Evolutionary conservation across 192 early-diverging fungal genomes (phyloP).

Genomic region (Coemansia asiatica): DNA sequence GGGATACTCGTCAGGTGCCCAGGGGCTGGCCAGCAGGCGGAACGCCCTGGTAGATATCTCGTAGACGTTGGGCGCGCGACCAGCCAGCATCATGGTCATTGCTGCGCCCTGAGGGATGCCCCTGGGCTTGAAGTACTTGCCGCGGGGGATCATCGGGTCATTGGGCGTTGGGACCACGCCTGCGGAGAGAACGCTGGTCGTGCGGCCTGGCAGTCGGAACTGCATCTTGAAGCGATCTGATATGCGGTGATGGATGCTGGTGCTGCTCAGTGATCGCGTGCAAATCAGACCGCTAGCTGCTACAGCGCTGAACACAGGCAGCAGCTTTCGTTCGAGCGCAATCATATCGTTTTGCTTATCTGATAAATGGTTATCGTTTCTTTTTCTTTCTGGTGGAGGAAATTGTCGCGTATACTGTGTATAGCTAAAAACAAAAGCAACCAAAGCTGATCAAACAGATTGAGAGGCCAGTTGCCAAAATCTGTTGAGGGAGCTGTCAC

Average conservation of each 20-base stretch:
- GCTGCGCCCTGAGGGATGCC: slow-evolving; percentile 14
- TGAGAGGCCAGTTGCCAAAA: too few relatives aligned
- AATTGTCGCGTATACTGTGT: too few relatives aligned
- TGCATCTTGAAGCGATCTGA: slow-evolving; percentile 44
- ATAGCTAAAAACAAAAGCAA: too few relatives aligned
- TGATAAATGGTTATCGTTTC: too few relatives aligned
- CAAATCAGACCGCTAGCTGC: background rate
- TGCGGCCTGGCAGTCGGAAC: slow-evolving; percentile 36
- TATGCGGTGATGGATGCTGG: background rate
- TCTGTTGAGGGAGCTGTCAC: background rate
- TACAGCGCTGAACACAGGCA: background rate
- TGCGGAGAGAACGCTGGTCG: slow-evolving; percentile 26
- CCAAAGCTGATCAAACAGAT: background rate
- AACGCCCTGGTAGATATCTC: slow-evolving; percentile 9
- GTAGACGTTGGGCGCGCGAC: background rate
- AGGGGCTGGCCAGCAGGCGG: slow-evolving; percentile 29
- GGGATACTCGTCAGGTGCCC: slow-evolving; percentile 39
- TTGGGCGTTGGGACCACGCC: slow-evolving; percentile 39
- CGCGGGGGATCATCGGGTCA: slow-evolving; percentile 46
- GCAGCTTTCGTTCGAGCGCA: too few relatives aligned
- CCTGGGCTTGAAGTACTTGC: slow-evolving; percentile 46
- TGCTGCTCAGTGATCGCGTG: slow-evolving; percentile 18
- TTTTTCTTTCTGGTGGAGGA: too few relatives aligned
- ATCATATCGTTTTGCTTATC: too few relatives aligned
- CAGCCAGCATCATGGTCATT: slow-evolving; percentile 13